A percentile compares a stretch with the other conserved stretches of the same genome.
These are phyloP conservation scores for Ilex asprella DNA, from an alignment of 257 asterid genomes.

Conservation along the genomic window DNA sequence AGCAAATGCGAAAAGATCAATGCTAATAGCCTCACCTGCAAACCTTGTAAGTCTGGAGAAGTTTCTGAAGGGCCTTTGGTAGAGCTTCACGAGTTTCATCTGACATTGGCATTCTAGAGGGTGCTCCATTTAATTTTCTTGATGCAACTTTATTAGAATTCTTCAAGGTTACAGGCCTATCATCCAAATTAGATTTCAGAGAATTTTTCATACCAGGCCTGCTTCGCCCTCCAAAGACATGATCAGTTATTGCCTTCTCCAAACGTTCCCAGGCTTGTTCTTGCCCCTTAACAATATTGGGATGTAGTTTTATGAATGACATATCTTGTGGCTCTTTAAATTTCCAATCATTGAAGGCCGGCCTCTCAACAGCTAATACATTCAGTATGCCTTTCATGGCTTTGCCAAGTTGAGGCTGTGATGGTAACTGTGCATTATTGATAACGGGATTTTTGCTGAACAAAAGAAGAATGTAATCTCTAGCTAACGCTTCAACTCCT, in stretches of 20 bases:
- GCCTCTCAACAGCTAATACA: conserved; percentile 51
- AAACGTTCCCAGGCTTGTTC: conserved; percentile 38
- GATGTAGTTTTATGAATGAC: conserved; percentile 41
- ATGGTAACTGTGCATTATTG: conserved; percentile 25
- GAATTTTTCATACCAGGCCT: conserved; percentile 29
- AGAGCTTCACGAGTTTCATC: conserved; percentile 60
- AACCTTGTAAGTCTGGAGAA: conserved; percentile 57
- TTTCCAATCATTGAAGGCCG: conserved; percentile 58
- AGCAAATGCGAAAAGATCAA: too few species aligned
- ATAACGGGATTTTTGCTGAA: conserved; percentile 53
- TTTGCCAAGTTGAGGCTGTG: conserved; percentile 10
- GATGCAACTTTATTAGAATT: conserved; percentile 27
- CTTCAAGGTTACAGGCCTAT: conserved; percentile 22
- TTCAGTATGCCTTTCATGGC: conserved; percentile 43
- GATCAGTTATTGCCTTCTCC: conserved; percentile 30
- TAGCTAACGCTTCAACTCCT: conserved; percentile 33
- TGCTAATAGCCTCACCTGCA: conserved; percentile 53
- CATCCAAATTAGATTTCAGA: conserved; percentile 21
- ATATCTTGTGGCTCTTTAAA: conserved; percentile 61
- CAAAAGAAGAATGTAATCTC: conserved; percentile 56
- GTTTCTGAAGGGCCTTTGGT: conserved; percentile 48
- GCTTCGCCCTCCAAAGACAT: conserved; percentile 16
- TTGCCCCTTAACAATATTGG: conserved; percentile 52
- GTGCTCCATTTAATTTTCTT: conserved; percentile 26
- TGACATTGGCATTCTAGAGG: conserved; percentile 39